Base-by-base conservation (phyloP, 1,284 basidiomycete genomes). In the Coniferiporia weirii region DNA sequence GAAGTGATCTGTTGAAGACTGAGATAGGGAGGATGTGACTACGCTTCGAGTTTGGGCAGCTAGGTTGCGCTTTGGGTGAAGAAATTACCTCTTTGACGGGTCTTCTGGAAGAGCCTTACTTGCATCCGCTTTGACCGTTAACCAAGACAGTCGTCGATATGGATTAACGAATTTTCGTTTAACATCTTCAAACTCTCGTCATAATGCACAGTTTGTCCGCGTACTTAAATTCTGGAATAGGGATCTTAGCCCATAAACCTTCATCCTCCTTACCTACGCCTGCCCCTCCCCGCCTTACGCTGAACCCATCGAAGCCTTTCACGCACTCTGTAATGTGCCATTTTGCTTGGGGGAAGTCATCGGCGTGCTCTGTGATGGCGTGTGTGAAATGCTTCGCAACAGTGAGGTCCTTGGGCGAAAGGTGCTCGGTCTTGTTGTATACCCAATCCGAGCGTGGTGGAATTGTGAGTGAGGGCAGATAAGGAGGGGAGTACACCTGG, bases 371-470 rank as follows among this genome's bases (percentile, higher is more conserved):
- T 0, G 79, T 71, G 61, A 91, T 83, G 53, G 83, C 71, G 67
- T 90, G 87, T 2, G 89, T 87, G 64, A 85, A 76, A 1, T 66
- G 59, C 0, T 64, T 63, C 17, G 73, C 61, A 3, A 70, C 67
- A 0, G 77, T 75, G 57, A 84, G 70, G 4, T 73, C 67, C 1
- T 68, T 64, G 4, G 76, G 65, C 0, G 80, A 73, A 20, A 89
- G 72, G 49, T 78, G 73, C 70, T 94, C 91, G 0, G 87, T 89
- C 73, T 93, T 93, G 72, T 89, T 82, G 73, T 93, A 94, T 32
- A 72, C 74, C 87, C 89, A 92, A 27, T 67, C 51, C 22, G 61
- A 4, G 65, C 62, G 36, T 50, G 54, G 13, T 54, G 60, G 53
- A 44, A 56, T 53, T 34, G 64, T 44, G 17, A 70, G 54, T 59